Base-by-base conservation (phyloP, 371 early-diverging fungal genomes). In the Rhizopus delemar region DNA sequence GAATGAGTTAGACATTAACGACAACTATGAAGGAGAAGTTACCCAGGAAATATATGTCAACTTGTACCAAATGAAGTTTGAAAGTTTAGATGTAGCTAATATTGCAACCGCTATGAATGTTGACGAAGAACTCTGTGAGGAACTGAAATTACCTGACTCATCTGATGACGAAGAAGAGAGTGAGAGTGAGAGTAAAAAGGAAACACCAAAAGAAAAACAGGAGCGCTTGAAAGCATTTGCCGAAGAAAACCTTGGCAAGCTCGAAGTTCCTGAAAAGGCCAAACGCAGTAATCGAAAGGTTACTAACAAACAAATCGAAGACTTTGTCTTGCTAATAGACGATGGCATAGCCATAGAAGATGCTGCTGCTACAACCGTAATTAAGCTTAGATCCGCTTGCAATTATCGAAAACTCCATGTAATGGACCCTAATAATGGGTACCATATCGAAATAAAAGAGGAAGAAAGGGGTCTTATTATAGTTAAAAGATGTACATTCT, bases 181-280 rank as follows among this genome's bases (percentile, higher is more conserved):
- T 41, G 43, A 41, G 43, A 41, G 43, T 41, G 43, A 41, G 43
- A 41, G 43, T 41, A 41, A 41, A 41, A 41, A 41, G 8, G 43
- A 41, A 41, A 41, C 8, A 41, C 43, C n/a, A 41, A 41, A 41
- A 41, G 43, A 41, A 41, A 41, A 41, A 41, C 43, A 41, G 43
- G 43, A 41, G 43, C 43, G 43, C 43, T 41, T 41, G 43, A 41
- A 41, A 41, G 43, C 43, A 41, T 41, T 41, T 41, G 43, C n/a
- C 43, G 43, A 41, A 41, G 43, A 41, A 41, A 41, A 41, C 43
- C 43, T 41, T 41, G 43, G 43, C 43, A 41, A 41, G 43, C 43
- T 41, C 43, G n/a, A 41, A 41, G 43, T 41, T 41, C 43, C 43
- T 41, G 43, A 41, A 41, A 41, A 41, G 43, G 43, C 43, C 43